phyloP scores from a whole-genome alignment of 306 rosid genomes.

The Oxytropis ochrocephala region DNA sequence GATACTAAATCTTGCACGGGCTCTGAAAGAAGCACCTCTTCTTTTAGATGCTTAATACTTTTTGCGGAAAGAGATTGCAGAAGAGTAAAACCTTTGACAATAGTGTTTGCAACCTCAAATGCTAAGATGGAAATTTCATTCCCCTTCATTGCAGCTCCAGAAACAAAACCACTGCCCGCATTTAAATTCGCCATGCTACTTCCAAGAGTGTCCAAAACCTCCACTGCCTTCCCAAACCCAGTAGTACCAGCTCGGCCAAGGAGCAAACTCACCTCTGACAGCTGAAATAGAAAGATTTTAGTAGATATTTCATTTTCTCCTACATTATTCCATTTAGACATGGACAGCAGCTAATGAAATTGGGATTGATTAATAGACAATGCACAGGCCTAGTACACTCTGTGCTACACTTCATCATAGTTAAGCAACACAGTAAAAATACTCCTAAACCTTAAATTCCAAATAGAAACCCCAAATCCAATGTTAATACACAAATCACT shows the following conservation, averaged over 20 bases:
- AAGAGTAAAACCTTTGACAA: constrained; percentile 63
- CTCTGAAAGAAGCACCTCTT: constrained; percentile 58
- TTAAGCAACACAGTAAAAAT: background rate
- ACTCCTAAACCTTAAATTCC: background rate
- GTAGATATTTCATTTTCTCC: constrained; percentile 5
- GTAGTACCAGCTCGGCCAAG: constrained; percentile 50
- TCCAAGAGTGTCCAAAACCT: constrained; percentile 81
- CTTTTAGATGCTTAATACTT: constrained; percentile 50
- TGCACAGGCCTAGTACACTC: background rate
- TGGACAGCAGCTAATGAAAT: background rate
- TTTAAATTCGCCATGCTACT: constrained; percentile 76
- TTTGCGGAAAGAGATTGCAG: constrained; percentile 55
- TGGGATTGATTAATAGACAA: background rate
- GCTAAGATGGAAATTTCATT: constrained; percentile 63
- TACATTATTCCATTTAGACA: background rate
- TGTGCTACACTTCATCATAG: background rate
- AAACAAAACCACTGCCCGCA: constrained; percentile 51
- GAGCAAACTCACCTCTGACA: constrained; percentile 64
- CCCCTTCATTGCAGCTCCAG: constrained; percentile 56
- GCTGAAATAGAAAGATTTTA: constrained; percentile 39
- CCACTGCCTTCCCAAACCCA: constrained; percentile 58
- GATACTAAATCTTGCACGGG: constrained; percentile 63
- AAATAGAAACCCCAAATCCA: background rate
- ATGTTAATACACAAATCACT: background rate
- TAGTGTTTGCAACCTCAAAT: constrained; percentile 80